Evolutionary conservation across 306 rosid species (phyloP), one percentile per base, ranked within the genome.

Genomic region (Quercus robur): DNA sequence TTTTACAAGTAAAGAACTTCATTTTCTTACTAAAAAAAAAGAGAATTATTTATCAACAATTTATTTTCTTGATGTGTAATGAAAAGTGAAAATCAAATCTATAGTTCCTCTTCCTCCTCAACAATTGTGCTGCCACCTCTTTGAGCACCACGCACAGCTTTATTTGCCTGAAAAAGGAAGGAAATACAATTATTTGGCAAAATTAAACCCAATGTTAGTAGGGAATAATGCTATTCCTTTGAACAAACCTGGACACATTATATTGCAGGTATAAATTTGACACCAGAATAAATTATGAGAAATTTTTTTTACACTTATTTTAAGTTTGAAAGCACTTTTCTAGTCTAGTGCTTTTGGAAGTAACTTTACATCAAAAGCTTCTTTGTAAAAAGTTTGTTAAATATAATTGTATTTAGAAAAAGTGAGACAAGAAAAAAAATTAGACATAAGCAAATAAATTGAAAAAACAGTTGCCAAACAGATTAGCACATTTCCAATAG

Each of bases 151-250:
- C 79, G 75, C 35, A 70, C 70, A 31, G 88, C 86, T 80, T 82
- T 84, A 71, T 70, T 82, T 71, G 91, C 90, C 90, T 82, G 86
- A 77, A 85, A 70, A 41, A 25, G 71, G 56, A 70, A 31, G 77
- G 77, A 38, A 9, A 41, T 51, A 38, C 11, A 2, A 7, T 33
- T 6, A 30, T 28, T 46, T 55, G 25, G n/a, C n/a, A 75, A 25
- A 11, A 25, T 23, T 3, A 12, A 61, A 61, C 30, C 10, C 41
- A 63, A 2, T 26, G 2, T 30, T 63, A 6, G 20, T 28, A 28
- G 41, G 38, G 38, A 30, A 3, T 15, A 26, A 13, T 25, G 6
- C 15, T 28, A 61, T 21, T 3, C 52, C 52, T 46, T 46, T 9
- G 52, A 46, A 46, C 52, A 46, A 46, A 3, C 54, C 54, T 0